Percentiles rank a stretch among this genome's conserved stretches.
Evolutionary conservation across 2,329 filamentous ascomycete genomes (phyloP).

Genomic region (Fusarium longipes): DNA sequence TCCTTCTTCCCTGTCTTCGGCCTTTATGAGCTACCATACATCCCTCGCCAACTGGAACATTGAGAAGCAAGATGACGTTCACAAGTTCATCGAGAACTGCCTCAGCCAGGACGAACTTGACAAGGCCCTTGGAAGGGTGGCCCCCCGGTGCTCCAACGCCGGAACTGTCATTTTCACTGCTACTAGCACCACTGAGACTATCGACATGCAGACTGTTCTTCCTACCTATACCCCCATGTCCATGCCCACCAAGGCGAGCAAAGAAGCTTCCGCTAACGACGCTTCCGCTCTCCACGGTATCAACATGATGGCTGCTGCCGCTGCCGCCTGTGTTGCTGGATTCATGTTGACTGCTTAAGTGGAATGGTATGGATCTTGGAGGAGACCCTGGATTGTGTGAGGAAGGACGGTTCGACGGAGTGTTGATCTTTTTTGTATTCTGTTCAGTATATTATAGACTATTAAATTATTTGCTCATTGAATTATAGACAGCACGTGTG

Average conservation of each 20-base stretch:
- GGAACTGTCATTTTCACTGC: slow-evolving; percentile 26
- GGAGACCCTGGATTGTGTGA: too few relatives aligned
- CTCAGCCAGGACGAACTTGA: background rate
- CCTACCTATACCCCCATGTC: slow-evolving; percentile 2
- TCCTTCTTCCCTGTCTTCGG: slow-evolving; percentile 21
- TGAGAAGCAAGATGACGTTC: slow-evolving; percentile 2
- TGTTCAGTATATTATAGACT: too few relatives aligned
- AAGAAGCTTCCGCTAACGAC: too few relatives aligned
- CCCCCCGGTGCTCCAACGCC: slow-evolving; percentile 10
- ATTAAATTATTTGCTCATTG: too few relatives aligned
- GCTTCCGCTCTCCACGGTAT: background rate
- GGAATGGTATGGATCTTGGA: background rate
- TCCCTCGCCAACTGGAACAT: slow-evolving; percentile 3
- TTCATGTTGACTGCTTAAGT: slow-evolving; percentile 18
- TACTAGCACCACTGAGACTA: slow-evolving; percentile 20
- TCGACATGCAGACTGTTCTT: slow-evolving; percentile 11
- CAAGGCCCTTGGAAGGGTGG: background rate
- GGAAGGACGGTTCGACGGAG: too few relatives aligned
- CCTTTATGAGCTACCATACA: slow-evolving; percentile 28
- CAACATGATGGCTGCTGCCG: slow-evolving; percentile 1
- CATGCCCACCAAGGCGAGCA: too few relatives aligned
- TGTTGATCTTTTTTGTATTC: slow-evolving; percentile 3
- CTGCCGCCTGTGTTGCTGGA: slow-evolving; percentile 16
- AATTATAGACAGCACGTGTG: too few relatives aligned
- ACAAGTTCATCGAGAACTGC: slow-evolving; percentile 14